A percentile compares a stretch with the other conserved stretches of the same genome.
These are phyloP conservation scores for Melampsora americana DNA, from an alignment of 1,284 basidiomycete genomes.

Conservation along the genomic window DNA sequence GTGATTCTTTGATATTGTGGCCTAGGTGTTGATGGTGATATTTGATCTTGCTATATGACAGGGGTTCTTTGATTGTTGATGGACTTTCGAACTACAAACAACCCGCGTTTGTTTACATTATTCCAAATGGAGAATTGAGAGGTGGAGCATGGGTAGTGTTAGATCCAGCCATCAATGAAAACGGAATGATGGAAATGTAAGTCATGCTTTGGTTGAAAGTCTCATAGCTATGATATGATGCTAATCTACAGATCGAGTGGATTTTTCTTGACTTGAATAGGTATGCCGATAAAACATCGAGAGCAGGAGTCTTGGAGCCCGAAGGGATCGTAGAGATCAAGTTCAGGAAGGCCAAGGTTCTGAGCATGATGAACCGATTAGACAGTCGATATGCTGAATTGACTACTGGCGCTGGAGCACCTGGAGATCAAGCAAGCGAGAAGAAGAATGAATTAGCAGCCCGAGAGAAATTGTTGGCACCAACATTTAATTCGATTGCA, in stretches of 20 bases:
- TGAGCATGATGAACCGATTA: conserved; percentile 87
- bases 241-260: too few relatives aligned
- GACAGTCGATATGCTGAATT: conserved; percentile 78
- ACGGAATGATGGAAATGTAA: conserved; percentile 98
- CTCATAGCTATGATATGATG: neutral
- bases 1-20: neutral
- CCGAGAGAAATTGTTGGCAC: conserved; percentile 77
- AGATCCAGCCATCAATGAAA: conserved; percentile 88
- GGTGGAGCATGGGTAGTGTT: conserved; percentile 99
- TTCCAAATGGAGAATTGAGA: conserved; percentile 96
- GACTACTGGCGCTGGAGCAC: conserved; percentile 63
- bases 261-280: conserved; percentile 18
- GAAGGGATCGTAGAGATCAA: conserved; percentile 91
- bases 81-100: conserved; percentile 95
- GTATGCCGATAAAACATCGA: conserved; percentile 81
- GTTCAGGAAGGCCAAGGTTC: conserved; percentile 74
- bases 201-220: conserved; percentile 40
- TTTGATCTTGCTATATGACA: conserved; percentile 20
- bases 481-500: conserved; percentile 90
- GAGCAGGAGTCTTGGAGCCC: conserved; percentile 95
- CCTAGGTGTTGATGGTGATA: neutral
- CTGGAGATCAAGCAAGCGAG: conserved; percentile 65
- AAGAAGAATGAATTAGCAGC: conserved; percentile 64
- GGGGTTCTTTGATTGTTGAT: conserved; percentile 74
- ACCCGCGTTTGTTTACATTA: conserved; percentile 98